Evolutionary conservation across 148 eudicot genomes (phyloP).

Genomic region (Camellia sinensis): DNA sequence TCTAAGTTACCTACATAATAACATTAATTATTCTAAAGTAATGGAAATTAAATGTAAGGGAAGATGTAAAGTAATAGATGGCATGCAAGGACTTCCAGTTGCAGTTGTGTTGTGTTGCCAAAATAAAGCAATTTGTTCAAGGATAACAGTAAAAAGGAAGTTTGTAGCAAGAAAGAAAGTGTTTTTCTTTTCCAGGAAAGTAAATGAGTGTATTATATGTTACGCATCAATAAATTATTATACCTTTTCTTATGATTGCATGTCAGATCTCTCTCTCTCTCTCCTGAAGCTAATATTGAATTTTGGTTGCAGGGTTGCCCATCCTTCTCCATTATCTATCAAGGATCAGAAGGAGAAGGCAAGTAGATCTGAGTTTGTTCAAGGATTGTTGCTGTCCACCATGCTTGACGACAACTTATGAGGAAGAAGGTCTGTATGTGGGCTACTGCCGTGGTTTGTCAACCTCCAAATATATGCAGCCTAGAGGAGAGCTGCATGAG

Average conservation of each 20-base stretch:
- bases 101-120: no score
- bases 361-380: slow-evolving; percentile 67
- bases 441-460: slow-evolving; percentile 7
- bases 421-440: slow-evolving; percentile 30
- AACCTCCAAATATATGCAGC: not conserved
- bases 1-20: not conserved
- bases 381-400: slow-evolving; percentile 65
- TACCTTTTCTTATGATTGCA: not conserved
- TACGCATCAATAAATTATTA: not conserved
- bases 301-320: slow-evolving; percentile 43
- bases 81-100: not conserved
- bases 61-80: not conserved
- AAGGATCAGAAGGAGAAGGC: slow-evolving; percentile 85
- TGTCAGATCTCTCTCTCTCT: not conserved
- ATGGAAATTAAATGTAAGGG: not conserved
- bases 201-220: not conserved
- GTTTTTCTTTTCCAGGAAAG: not conserved
- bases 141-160: not conserved
- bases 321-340: slow-evolving; percentile 64
- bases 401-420: slow-evolving; percentile 55
- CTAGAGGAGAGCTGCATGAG: slow-evolving; percentile 13
- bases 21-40: not conserved
- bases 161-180: not conserved
- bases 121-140: no score
- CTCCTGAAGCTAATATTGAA: slow-evolving; percentile 17